Conservation (phyloP, 2,329 filamentous ascomycete species). For the Malbranchea cinnamomea region DNA sequence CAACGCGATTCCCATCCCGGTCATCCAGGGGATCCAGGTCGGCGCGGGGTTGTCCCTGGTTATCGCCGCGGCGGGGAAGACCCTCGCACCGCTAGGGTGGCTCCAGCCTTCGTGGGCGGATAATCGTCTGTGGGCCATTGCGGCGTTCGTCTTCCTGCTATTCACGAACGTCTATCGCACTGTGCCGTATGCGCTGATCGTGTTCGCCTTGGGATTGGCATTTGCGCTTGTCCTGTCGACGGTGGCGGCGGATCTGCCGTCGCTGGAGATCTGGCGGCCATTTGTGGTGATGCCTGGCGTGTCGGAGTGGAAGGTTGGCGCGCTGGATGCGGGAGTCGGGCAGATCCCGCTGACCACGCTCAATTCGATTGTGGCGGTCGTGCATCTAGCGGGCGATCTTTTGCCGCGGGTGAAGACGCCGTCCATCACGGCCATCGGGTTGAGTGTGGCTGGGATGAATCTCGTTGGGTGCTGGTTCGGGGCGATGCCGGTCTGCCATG, state of each 20-base stretch:
- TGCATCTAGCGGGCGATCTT: constrained; percentile 62
- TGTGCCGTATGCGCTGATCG: constrained; percentile 62
- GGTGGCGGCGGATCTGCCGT: constrained; percentile 29
- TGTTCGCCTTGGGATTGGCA: constrained; percentile 54
- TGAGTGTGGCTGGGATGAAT: constrained; percentile 76
- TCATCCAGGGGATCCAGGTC: constrained; percentile 90
- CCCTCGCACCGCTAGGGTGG: constrained; percentile 59
- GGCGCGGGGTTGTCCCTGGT: constrained; percentile 76
- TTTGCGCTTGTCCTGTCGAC: constrained; percentile 40
- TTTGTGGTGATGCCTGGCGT: constrained; percentile 31
- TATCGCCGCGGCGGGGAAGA: constrained; percentile 55
- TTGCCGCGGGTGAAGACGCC: constrained; percentile 55
- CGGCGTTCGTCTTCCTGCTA: constrained; percentile 57
- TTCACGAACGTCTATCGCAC: constrained; percentile 47
- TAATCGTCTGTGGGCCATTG: constrained; percentile 63
- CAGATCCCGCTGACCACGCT: constrained; percentile 84
- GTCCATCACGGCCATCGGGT: constrained; percentile 58
- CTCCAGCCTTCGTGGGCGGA: constrained; percentile 50
- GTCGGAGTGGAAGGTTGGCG: constrained; percentile 37
- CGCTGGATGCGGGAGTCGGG: constrained; percentile 56
- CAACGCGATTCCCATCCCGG: constrained; percentile 61
- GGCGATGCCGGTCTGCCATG: constrained; percentile 90
- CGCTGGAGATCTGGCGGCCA: constrained; percentile 47
- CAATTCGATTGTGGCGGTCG: constrained; percentile 83
- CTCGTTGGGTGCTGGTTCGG: constrained; percentile 79